A percentile compares a stretch with the other conserved stretches of the same genome.
Conservation (phyloP, 371 early-diverging fungal genomes). For the Globomyces sp. region DNA sequence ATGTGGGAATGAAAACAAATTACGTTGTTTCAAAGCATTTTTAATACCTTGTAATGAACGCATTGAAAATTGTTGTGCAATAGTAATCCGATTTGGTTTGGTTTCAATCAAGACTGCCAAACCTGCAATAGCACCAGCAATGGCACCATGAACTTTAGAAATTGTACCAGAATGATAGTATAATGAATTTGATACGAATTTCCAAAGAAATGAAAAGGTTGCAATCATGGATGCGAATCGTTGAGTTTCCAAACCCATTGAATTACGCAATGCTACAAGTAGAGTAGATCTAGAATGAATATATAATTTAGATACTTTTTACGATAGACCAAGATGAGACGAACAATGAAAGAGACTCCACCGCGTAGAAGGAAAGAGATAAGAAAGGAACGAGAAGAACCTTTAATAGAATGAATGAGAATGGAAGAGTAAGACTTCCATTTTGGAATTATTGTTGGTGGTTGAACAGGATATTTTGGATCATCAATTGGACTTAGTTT, state of each 20-base stretch:
- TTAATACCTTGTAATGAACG: slow-evolving; percentile 34
- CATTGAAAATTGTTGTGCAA: slow-evolving; percentile 44
- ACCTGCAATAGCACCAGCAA: slow-evolving; percentile 33
- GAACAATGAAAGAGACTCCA: slow-evolving; percentile 23
- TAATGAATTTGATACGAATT: slow-evolving; percentile 66
- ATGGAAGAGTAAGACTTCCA: slow-evolving; percentile 11
- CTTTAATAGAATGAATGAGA: slow-evolving; percentile 20
- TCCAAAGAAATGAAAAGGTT: slow-evolving; percentile 71
- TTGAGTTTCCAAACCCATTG: slow-evolving; percentile 31
- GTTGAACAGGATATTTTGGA: neutral
- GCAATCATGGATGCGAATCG: slow-evolving; percentile 76
- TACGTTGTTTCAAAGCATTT: slow-evolving; percentile 33
- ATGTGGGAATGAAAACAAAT: slow-evolving; percentile 32
- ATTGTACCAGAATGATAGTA: slow-evolving; percentile 41
- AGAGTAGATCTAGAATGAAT: slow-evolving; percentile 17
- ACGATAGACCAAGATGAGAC: slow-evolving; percentile 18
- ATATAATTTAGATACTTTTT: slow-evolving; percentile 2
- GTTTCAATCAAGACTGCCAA: slow-evolving; percentile 39
- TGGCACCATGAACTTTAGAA: slow-evolving; percentile 22
- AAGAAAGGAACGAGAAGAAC: slow-evolving; percentile 19
- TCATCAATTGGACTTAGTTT: too few species aligned
- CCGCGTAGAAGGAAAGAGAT: slow-evolving; percentile 20
- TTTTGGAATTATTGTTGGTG: slow-evolving; percentile 4
- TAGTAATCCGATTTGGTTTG: slow-evolving; percentile 29
- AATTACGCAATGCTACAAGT: slow-evolving; percentile 21